Percentiles rank a stretch among this genome's conserved stretches.
These are phyloP conservation scores for Nasturtium officinale DNA, from an alignment of 345 rosid species.

Conservation along the genomic window DNA sequence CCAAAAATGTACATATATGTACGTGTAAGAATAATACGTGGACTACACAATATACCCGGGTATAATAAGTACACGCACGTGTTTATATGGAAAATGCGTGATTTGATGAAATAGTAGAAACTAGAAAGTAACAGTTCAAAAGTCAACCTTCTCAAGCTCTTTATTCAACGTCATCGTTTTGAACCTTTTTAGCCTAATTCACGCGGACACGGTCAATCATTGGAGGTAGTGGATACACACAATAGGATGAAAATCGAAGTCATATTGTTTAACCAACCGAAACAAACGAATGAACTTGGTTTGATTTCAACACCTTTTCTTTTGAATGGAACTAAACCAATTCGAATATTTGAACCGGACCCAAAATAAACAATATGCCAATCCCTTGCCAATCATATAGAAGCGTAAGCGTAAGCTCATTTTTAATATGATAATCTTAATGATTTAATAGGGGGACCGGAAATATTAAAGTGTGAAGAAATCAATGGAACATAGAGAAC, in stretches of 20 bases:
- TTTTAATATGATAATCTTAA: background rate
- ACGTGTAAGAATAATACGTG: background rate
- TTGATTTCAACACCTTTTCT: background rate
- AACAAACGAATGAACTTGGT: background rate
- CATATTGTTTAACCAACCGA: background rate
- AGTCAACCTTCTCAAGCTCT: constrained; percentile 33
- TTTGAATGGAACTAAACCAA: background rate
- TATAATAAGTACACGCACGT: constrained; percentile 4
- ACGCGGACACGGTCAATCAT: constrained; percentile 26
- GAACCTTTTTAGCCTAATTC: constrained; percentile 16
- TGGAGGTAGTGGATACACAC: background rate
- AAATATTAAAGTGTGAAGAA: background rate
- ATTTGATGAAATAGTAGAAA: background rate
- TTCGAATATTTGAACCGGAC: background rate
- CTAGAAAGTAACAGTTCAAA: background rate
- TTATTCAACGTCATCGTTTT: background rate
- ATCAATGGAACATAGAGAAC: background rate
- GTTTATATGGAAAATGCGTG: constrained; percentile 10
- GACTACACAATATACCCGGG: background rate
- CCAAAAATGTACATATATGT: background rate
- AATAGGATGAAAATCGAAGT: background rate
- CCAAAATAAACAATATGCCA: background rate
- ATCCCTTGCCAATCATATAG: constrained; percentile 13
- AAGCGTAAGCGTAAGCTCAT: background rate
- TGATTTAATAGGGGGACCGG: background rate